Conservation (phyloP, 768 basidiomycete species). For the Amanita rimosa region DNA sequence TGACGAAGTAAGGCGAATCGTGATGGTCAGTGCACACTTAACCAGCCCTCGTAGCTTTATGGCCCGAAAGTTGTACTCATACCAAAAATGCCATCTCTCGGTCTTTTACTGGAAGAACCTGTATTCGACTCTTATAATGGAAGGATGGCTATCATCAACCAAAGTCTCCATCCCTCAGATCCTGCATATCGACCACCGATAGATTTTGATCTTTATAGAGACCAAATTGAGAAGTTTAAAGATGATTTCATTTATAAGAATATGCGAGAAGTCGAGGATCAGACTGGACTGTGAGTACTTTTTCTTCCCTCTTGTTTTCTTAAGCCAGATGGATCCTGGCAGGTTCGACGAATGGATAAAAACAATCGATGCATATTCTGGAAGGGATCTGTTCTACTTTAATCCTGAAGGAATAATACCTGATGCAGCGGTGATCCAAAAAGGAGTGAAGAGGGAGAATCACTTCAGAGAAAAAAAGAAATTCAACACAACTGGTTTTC, state of each 20-base stretch:
- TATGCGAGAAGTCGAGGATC: conserved; percentile 79
- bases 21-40: background rate
- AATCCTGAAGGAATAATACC: conserved; percentile 76
- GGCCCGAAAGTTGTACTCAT: conserved; percentile 68
- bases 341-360: conserved; percentile 85
- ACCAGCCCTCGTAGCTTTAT: conserved; percentile 44
- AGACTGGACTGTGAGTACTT: conserved; percentile 57
- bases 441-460: conserved; percentile 40
- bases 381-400: conserved; percentile 68
- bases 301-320: background rate
- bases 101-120: conserved; percentile 82
- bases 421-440: conserved; percentile 51
- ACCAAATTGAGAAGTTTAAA: conserved; percentile 74
- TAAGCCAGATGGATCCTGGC: background rate
- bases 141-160: conserved; percentile 36
- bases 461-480: conserved; percentile 60
- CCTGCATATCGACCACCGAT: conserved; percentile 61
- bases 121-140: conserved; percentile 72
- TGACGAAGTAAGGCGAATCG: conserved; percentile 38
- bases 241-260: conserved; percentile 74
- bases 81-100: conserved; percentile 94
- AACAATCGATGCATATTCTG: conserved; percentile 62
- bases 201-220: conserved; percentile 57
- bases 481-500: conserved; percentile 55
- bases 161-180: conserved; percentile 40